Evolutionary conservation across 2,329 filamentous ascomycete genomes (phyloP).

Genomic region (Cylindrodendrum hubeiense): DNA sequence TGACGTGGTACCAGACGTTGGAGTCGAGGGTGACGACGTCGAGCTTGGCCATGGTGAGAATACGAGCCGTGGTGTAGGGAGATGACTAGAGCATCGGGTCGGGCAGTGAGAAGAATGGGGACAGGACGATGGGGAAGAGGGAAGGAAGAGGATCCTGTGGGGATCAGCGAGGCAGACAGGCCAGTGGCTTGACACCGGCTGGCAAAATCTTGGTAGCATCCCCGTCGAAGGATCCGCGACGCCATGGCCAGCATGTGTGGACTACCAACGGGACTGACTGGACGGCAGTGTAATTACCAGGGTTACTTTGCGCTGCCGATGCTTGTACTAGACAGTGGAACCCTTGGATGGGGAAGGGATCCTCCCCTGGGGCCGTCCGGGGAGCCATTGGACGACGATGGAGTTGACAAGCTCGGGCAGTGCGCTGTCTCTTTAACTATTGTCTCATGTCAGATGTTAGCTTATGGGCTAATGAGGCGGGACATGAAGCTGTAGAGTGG

Average conservation of each 20-base stretch:
- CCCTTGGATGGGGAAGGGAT: conserved; percentile 8
- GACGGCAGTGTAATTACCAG: background rate
- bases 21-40: conserved; percentile 46
- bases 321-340: background rate
- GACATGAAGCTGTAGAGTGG: background rate
- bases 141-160: background rate
- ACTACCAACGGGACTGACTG: background rate
- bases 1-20: conserved; percentile 53
- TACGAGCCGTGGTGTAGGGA: background rate
- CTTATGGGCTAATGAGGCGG: background rate
- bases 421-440: background rate
- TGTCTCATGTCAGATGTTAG: background rate
- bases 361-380: background rate
- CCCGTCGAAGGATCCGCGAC: background rate
- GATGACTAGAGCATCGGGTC: background rate
- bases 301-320: background rate
- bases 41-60: conserved; percentile 22
- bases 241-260: background rate
- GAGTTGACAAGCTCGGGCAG: background rate
- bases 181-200: too few relatives aligned
- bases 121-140: background rate
- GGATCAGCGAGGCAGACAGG: background rate
- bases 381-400: background rate
- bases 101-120: background rate
- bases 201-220: background rate